Evolutionary conservation across 75 land plant species (phyloP), one percentile per base, ranked within the genome.

Genomic region (Picea glauca): DNA sequence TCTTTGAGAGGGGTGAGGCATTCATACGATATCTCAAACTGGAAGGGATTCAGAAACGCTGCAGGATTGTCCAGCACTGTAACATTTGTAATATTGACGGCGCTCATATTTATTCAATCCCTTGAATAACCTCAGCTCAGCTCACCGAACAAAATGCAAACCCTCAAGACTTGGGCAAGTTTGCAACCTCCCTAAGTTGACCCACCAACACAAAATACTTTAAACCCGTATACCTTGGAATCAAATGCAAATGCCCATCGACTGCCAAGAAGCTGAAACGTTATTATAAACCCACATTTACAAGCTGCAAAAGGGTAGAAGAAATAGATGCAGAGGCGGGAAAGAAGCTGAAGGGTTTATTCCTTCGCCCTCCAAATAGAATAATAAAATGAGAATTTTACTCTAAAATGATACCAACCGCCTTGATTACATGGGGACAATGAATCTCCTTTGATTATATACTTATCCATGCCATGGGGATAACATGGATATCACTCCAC

Each of bases 21-120:
- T 82, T 96, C 99, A 79, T 96, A 96, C 11, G 99, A 92, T 75
- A 96, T 96, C 82, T 96, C 98, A 82, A 96, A 96, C 83, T 92
- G 98, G 74, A 96, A 92, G 18, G 99, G 98, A 46, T 83, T 85
- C 76, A 90, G 78, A 67, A 96, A 96, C 74, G 97, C 81, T 32
- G 97, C 85, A 58, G 99, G 99, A 72, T 96, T 96, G 82, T 94
- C 95, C 59, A 96, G 83, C 43, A 94, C 99, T 17, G 98, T 78
- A 33, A 96, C 99, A 84, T 96, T 94, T 3, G 98, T 94, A 13
- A 96, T 88, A 72, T 92, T 96, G 1, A 96, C 91, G 13, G 99
- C 98, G 80, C 99, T 96, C 98, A 96, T 96, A 35, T 50, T 50
- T 50, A 9, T 18, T 43, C 74, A 20, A 26, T 81, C 79, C 3